Evolutionary conservation across 2,329 filamentous ascomycete species (phyloP).

Genomic region (Aspergillus neoniger): DNA sequence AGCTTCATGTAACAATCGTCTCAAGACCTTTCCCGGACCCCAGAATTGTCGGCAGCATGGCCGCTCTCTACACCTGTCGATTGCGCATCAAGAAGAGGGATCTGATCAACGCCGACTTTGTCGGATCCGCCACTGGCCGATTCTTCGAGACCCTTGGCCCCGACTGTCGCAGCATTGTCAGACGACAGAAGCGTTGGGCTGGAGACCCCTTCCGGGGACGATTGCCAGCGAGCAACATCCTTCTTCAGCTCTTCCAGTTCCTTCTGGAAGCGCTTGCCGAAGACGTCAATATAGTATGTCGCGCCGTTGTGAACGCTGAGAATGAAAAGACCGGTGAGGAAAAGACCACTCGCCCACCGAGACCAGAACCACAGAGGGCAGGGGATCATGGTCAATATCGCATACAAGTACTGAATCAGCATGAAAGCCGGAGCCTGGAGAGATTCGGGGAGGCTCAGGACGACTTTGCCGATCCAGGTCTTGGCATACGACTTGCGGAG

Average conservation of each 20-base stretch:
- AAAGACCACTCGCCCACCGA: constrained; percentile 73
- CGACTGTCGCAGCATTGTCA: constrained; percentile 19
- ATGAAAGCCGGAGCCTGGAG: constrained; percentile 92
- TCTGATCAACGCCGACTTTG: constrained; percentile 34
- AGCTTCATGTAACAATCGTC: not conserved
- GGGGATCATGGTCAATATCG: constrained; percentile 87
- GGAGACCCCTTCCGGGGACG: constrained; percentile 35
- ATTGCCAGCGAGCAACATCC: constrained; percentile 87
- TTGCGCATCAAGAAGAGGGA: constrained; percentile 39
- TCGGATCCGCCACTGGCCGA: constrained; percentile 25
- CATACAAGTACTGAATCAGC: constrained; percentile 91
- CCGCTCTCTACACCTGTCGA: constrained; percentile 29
- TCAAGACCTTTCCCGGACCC: constrained; percentile 30
- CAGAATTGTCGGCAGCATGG: constrained; percentile 11
- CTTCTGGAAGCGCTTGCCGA: constrained; percentile 94
- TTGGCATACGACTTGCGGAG: constrained; percentile 87
- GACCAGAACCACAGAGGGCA: constrained; percentile 95
- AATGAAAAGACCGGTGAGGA: constrained; percentile 79
- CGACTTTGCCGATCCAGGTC: constrained; percentile 82
- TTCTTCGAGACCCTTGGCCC: constrained; percentile 25
- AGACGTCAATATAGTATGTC: constrained; percentile 97
- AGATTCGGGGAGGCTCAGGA: constrained; percentile 71
- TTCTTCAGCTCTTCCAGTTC: constrained; percentile 86
- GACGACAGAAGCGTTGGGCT: constrained; percentile 35
- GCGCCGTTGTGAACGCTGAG: constrained; percentile 98